These are phyloP conservation scores for Linderina pennispora DNA, from an alignment of 192 early-diverging fungal species.

Conservation along the genomic window DNA sequence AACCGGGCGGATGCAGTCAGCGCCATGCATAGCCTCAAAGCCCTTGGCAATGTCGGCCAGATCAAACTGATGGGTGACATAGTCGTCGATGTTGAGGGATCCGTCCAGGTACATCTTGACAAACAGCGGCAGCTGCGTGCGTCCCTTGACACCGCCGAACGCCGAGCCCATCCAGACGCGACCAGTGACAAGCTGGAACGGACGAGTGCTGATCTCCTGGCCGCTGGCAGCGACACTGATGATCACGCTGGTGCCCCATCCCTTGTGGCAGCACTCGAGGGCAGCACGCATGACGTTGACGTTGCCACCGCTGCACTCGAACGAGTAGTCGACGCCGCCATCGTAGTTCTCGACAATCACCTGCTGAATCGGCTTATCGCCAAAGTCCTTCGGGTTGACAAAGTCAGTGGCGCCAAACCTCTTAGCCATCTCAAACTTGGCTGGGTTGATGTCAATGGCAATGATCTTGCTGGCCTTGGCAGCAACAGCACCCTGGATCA, in stretches of 20 bases:
- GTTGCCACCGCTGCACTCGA: slow-evolving; percentile 92
- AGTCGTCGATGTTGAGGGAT: slow-evolving; percentile 87
- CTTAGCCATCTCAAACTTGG: slow-evolving; percentile 72
- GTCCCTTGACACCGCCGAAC: slow-evolving; percentile 96
- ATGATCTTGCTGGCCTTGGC: slow-evolving; percentile 70
- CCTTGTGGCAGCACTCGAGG: slow-evolving; percentile 85
- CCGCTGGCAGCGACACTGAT: slow-evolving; percentile 91
- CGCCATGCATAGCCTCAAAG: slow-evolving; percentile 83
- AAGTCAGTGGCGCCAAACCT: slow-evolving; percentile 86
- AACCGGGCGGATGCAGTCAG: slow-evolving; percentile 54
- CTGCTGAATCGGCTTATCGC: slow-evolving; percentile 69
- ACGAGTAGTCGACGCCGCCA: slow-evolving; percentile 94
- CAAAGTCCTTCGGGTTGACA: slow-evolving; percentile 79
- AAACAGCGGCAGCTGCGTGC: slow-evolving; percentile 79
- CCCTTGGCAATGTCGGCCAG: slow-evolving; percentile 89
- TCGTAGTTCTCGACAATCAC: slow-evolving; percentile 87
- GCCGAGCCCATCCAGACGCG: slow-evolving; percentile 95
- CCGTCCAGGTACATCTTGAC: slow-evolving; percentile 82
- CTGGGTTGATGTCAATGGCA: slow-evolving; percentile 84
- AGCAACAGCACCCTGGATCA: slow-evolving; percentile 76
- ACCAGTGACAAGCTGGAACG: slow-evolving; percentile 96
- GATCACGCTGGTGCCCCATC: slow-evolving; percentile 88
- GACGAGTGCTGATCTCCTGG: slow-evolving; percentile 88
- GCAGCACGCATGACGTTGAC: slow-evolving; percentile 91
- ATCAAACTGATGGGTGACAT: slow-evolving; percentile 76